Evolutionary conservation across 225 moss, liverwort and hornwort species (phyloP).

Genomic region (Climacium dendroides): DNA sequence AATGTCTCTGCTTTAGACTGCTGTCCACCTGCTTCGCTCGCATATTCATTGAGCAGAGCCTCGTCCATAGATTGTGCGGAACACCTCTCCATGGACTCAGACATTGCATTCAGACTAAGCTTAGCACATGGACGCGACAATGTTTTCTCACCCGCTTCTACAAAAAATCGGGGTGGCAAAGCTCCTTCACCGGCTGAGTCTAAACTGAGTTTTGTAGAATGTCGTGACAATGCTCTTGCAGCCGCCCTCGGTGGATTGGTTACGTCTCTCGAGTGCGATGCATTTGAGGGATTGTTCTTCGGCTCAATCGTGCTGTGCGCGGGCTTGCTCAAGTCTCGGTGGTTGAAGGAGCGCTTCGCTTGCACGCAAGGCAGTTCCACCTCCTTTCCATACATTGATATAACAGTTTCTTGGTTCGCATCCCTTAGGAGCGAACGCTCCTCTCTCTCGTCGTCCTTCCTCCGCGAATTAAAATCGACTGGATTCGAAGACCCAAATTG

Average conservation of each 20-base stretch:
- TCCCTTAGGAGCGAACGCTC: background rate
- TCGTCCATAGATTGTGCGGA: background rate
- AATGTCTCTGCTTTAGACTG: background rate
- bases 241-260: conserved; percentile 25
- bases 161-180: background rate
- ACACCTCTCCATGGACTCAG: background rate
- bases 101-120: background rate
- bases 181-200: background rate
- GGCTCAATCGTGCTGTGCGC: background rate
- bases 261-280: background rate
- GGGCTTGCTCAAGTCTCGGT: background rate
- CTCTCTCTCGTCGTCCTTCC: background rate
- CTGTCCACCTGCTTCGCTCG: background rate
- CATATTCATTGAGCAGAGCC: background rate
- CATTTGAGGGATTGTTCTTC: background rate
- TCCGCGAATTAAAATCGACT: background rate
- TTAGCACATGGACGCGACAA: conserved; percentile 23
- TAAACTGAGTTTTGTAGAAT: conserved; percentile 9
- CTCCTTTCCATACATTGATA: background rate
- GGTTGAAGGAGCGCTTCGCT: background rate
- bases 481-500: background rate
- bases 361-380: background rate
- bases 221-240: conserved; percentile 34
- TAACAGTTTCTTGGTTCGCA: background rate
- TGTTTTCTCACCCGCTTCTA: conserved; percentile 42